Evolutionary conservation across 805 yeast species (phyloP).

Genomic region (Schizosaccharomyces osmophilus): DNA sequence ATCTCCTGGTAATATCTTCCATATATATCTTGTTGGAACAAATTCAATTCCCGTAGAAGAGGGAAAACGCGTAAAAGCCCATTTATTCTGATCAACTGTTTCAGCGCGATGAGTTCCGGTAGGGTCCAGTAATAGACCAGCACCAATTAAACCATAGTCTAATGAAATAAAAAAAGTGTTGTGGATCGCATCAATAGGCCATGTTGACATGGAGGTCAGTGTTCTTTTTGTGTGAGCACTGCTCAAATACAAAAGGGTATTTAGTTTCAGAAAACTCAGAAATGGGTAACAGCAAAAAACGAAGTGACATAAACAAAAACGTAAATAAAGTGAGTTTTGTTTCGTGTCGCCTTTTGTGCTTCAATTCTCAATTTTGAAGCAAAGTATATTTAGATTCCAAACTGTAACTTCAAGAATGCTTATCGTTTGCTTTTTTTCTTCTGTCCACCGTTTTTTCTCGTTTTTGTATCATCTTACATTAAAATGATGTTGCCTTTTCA

Average conservation of each 20-base stretch:
- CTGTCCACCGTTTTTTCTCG: too few relatives aligned
- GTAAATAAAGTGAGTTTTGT: too few relatives aligned
- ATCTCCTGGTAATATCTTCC: neutral
- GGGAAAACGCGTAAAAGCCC: neutral
- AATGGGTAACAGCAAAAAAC: neutral
- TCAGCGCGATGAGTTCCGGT: neutral
- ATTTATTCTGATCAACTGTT: neutral
- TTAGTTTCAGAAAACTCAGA: neutral
- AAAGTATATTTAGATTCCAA: too few relatives aligned
- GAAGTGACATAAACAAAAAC: too few relatives aligned
- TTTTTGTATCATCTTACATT: too few relatives aligned
- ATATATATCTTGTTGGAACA: neutral
- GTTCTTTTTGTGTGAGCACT: too few relatives aligned
- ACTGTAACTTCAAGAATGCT: too few relatives aligned
- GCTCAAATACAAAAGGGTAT: neutral
- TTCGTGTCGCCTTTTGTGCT: too few relatives aligned
- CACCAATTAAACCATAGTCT: neutral
- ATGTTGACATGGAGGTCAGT: neutral
- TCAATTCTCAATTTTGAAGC: too few relatives aligned
- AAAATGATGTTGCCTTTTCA: too few relatives aligned
- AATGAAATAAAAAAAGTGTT: neutral
- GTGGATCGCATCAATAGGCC: neutral
- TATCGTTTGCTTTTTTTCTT: too few relatives aligned
- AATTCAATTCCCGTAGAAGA: neutral
- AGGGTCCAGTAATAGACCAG: neutral